Base-by-base conservation (phyloP, 116 monocot genomes). In the Trichopus zeylanicus region DNA sequence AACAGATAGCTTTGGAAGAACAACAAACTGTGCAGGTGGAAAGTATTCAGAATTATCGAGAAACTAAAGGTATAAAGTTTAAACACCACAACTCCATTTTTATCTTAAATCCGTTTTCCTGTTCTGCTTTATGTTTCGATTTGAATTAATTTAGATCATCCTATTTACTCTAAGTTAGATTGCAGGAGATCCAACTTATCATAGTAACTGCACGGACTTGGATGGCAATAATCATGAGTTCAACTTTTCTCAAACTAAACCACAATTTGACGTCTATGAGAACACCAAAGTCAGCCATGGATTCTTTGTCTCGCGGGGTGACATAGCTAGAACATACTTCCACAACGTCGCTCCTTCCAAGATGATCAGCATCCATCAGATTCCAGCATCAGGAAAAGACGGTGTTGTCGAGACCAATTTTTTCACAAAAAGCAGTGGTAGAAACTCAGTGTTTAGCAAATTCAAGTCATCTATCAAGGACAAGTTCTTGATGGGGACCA, bases 201-300 rank as follows among this genome's bases (percentile, higher is more conserved):
- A 39, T 31, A 69, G 59, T 53, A 32, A 61, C 27, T 46, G 7
- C 58, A 26, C 54, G 66, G 63, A 71, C 29, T 0, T n/a, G 32
- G 52, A 31, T 7, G 62, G 47, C 27, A 48, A 65, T 24, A 70
- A 74, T 21, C 48, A 53, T 48, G 38, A 72, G 6, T 85, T 82
- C 20, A 82, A 85, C 52, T 85, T 73, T 63, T 93, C 81, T 24
- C 84, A 89, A 34, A 57, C 85, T 39, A 73, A 89, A 69, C 73
- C 57, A 46, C 86, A 94, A 18, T 1, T 73, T 1, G 73, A 75
- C 25, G 56, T 67, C 18, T 65, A 82, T 51, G 73, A 69, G 52
- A 66, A 76, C 30, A 67, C 84, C 4, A 67, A 81, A 30, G 70
- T 84, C 72, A 81, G 61, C 25, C 70, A 81, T 21, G 74, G 78